Percentiles rank a stretch among this genome's conserved stretches.
Evolutionary conservation across 768 basidiomycete genomes (phyloP).

Genomic region (Mycena maculata): DNA sequence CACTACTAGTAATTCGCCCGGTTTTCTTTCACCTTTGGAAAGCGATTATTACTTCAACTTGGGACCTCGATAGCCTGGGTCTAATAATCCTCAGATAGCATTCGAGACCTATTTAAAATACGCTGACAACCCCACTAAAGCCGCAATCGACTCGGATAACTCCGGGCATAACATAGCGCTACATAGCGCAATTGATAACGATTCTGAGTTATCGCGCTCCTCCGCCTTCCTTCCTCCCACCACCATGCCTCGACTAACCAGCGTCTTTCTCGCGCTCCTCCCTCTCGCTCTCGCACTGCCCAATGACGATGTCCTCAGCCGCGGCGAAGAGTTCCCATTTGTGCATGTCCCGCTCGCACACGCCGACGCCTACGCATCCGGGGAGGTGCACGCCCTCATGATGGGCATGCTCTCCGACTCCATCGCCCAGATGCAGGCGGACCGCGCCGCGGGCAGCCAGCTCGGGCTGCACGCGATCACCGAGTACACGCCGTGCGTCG

Average conservation of each 20-base stretch:
- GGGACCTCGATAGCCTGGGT: too few species aligned
- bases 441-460: conserved; percentile 2
- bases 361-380: conserved; percentile 31
- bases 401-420: conserved; percentile 29
- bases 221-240: not conserved
- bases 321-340: conserved; percentile 29
- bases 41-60: too few species aligned
- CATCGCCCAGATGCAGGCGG: conserved; percentile 22
- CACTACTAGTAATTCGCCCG: too few species aligned
- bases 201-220: conserved; percentile 1
- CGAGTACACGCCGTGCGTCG: conserved; percentile 30
- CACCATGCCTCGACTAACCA: conserved; percentile 20
- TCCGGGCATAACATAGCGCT: too few species aligned
- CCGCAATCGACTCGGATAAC: too few species aligned
- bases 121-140: too few species aligned
- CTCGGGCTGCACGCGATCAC: conserved; percentile 25
- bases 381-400: conserved; percentile 32
- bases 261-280: not conserved
- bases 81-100: too few species aligned
- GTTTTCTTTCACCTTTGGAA: too few species aligned
- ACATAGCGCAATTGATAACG: too few species aligned
- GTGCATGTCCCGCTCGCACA: conserved; percentile 30
- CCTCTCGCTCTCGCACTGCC: conserved; percentile 16
- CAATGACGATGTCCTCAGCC: conserved; percentile 12
- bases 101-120: too few species aligned